Base-by-base conservation (phyloP, 176 grass and related monocot species). In the Phoenix roebelenii region DNA sequence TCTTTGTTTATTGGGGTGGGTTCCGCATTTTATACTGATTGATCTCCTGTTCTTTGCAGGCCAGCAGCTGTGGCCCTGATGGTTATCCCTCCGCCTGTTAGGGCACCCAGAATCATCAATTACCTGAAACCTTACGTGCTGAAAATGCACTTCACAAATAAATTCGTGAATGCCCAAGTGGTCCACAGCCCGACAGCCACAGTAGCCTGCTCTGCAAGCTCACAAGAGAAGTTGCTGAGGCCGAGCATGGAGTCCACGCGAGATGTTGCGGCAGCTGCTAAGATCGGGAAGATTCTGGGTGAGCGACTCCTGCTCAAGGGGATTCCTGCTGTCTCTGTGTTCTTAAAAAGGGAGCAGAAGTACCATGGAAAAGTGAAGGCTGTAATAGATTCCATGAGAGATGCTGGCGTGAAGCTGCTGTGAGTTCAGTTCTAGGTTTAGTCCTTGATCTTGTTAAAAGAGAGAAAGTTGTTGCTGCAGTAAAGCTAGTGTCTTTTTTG, bases 291-390 rank as follows among this genome's bases (percentile, higher is more conserved):
- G 65, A 19, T 89, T 52, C 75, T 95, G 3, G 79, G 90, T 6
- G 85, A 95, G 71, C 83, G 82, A 19, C 74, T 95, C 3, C 79
- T 89, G 3, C 63, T 89, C 69, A 80, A 81, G 55, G 82, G 90
- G 52, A 89, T 89, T 62, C 85, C 90, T 17, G 90, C 76, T 1
- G 76, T 95, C n/a, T 78, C 79, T 29, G 70, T 95, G 57, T 81
- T 83, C 60, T 66, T 89, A 48, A 83, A 86, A 30, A 73, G 82
- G 73, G 90, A 89, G 5, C 80, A 95, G 50, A 90, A 87, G 50
- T 90, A 90, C 60, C 83, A 95, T 5, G 90, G 90, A 52, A 95
- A 89, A 67, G 71, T 89, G 7, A 95, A 79, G 69, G 83, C 86
- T 23, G 74, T 89, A 22, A 74, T 83, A 16, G 90, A 95, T 79